Percentiles rank a stretch among this genome's conserved stretches.
phyloP scores from a whole-genome alignment of 2,329 filamentous ascomycete genomes.

The Fusarium buxicola region DNA sequence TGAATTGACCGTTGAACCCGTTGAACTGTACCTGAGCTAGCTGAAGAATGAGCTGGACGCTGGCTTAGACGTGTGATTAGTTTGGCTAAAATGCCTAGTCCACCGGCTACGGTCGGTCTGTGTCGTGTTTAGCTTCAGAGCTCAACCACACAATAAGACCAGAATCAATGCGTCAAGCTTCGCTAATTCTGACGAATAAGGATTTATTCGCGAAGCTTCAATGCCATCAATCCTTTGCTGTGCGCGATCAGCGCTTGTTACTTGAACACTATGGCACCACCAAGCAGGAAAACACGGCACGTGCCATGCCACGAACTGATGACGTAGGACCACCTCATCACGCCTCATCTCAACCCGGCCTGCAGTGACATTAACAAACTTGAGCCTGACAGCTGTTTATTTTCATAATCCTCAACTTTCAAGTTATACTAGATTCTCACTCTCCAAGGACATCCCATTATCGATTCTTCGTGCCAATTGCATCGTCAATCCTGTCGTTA shows the following conservation, averaged over 20 bases:
- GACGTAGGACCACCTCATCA: constrained; percentile 44
- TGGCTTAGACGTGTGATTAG: constrained; percentile 4
- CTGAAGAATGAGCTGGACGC: not conserved
- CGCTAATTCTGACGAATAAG: constrained; percentile 24
- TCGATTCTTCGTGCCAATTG: constrained; percentile 5
- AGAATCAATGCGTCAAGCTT: constrained; percentile 6
- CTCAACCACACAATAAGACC: not conserved
- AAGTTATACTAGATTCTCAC: not conserved
- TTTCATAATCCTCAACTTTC: constrained; percentile 1
- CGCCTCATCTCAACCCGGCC: constrained; percentile 14
- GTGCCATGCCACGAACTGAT: constrained; percentile 31
- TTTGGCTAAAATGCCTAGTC: too few relatives aligned
- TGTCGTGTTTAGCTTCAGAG: constrained; percentile 17
- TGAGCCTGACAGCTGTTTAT: constrained; percentile 7
- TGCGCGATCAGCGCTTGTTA: constrained; percentile 24
- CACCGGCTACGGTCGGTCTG: constrained; percentile 6
- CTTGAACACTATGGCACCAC: constrained; percentile 27
- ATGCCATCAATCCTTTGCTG: constrained; percentile 20
- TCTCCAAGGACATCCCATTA: constrained; percentile 9
- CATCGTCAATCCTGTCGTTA: constrained; percentile 5
- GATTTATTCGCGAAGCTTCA: constrained; percentile 32
- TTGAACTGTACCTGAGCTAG: constrained; percentile 6
- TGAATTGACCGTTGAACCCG: not conserved
- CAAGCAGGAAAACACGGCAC: constrained; percentile 44
- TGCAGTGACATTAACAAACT: constrained; percentile 8